Base-by-base conservation (phyloP, 1,284 basidiomycete genomes). In the Cerioporus squamosus region DNA sequence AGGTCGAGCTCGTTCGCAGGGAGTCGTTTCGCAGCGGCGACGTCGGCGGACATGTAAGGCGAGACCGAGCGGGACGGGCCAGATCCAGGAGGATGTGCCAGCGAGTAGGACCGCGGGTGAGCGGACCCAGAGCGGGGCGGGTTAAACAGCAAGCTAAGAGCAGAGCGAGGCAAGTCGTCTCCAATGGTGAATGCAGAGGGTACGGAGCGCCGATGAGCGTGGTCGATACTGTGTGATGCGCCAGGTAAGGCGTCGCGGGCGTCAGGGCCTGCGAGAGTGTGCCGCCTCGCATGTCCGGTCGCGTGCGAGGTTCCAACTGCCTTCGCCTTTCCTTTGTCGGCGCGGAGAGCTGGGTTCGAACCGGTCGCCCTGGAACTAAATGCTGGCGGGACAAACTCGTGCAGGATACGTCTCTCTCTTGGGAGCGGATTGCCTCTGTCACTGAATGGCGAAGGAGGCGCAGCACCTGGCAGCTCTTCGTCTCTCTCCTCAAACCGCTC, bases 1-100 rank as follows among this genome's bases (percentile, higher is more conserved):
- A 60, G 51, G 43, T 57, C 52, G 24, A 46, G 55, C 55, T 65
- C 64, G n/a, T 51, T 44, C 39, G 51, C 18, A 14, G 60, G 55
- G 1, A 64, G 57, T 18, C 49, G 50, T 23, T 59, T 52, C 17
- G 43, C 55, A 29, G 52, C 51, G 24, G 57, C 42, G 18, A 44
- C 42, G 36, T 58, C 44, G 15, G 31, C 39, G 6, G 57, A 42
- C 9, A 40, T 45, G 10, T 23, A 18, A 20, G 57, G 57, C 1
- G 54, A 44, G 18, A 43, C 36, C 6, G 61, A 52, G 15, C 49
- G 55, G 3, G 57, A 57, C 6, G 29, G n/a, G 18, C 18, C 10
- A 5, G 29, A 44, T 44, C 22, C 44, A 18, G 53, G 55, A 1
- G 50, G 51, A 12, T 36, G 53, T 0, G 59, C 44, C 42, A 64